Conservation (phyloP, 2,329 filamentous ascomycete genomes). For the Paracoccidioides brasiliensis region DNA sequence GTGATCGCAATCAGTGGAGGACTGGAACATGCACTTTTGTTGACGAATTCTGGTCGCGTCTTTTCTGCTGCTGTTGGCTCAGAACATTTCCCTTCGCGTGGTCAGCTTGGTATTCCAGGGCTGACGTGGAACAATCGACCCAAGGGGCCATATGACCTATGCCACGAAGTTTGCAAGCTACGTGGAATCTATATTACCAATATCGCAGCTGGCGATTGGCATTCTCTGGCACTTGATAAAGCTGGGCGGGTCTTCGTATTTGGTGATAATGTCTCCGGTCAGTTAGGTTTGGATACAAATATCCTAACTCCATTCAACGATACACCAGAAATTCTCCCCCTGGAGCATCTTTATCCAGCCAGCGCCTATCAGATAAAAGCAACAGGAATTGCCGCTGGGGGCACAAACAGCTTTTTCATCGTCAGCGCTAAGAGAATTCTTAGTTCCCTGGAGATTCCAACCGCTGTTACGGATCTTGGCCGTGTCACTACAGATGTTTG, state of each 20-base stretch:
- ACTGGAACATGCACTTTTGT: slow-evolving; percentile 70
- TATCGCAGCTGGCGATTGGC: slow-evolving; percentile 74
- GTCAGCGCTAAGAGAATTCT: slow-evolving; percentile 59
- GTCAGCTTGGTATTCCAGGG: slow-evolving; percentile 77
- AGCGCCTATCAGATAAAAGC: slow-evolving; percentile 52
- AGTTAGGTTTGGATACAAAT: slow-evolving; percentile 68
- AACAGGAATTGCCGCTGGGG: slow-evolving; percentile 71
- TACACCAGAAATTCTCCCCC: slow-evolving; percentile 55
- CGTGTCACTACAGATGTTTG: slow-evolving; percentile 64
- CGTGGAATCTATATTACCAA: slow-evolving; percentile 57
- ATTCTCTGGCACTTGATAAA: slow-evolving; percentile 66
- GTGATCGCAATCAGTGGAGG: slow-evolving; percentile 64
- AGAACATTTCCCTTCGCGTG: slow-evolving; percentile 63
- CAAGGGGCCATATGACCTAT: slow-evolving; percentile 62
- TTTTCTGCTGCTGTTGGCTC: slow-evolving; percentile 78
- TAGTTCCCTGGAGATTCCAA: slow-evolving; percentile 31
- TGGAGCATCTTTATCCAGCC: slow-evolving; percentile 58
- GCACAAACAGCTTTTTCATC: slow-evolving; percentile 74
- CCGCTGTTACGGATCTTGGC: slow-evolving; percentile 34
- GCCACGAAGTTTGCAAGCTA: slow-evolving; percentile 63
- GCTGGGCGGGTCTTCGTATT: slow-evolving; percentile 71
- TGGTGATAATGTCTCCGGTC: slow-evolving; percentile 84
- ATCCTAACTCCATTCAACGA: slow-evolving; percentile 51
- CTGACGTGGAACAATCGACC: slow-evolving; percentile 69
- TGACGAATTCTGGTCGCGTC: slow-evolving; percentile 73